Evolutionary conservation across 2,329 filamentous ascomycete genomes (phyloP), one percentile per base, ranked within the genome.

Genomic region (Botrytis medusae): DNA sequence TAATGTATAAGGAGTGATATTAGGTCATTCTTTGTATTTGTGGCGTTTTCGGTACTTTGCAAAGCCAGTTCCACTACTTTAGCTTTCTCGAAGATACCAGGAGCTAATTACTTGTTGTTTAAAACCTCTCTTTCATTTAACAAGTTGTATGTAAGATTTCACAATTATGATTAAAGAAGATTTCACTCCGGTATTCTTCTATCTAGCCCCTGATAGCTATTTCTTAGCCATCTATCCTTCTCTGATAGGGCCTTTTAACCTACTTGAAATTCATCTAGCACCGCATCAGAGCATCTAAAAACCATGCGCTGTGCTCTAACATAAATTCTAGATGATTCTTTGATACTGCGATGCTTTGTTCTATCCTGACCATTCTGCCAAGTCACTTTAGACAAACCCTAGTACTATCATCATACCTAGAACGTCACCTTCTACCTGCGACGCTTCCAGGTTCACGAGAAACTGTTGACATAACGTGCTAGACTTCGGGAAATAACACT

Each of bases 201-300:
- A 29, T 7, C n/a, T 16, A 18, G n/a, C 4, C 2, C 6, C 2
- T 18, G 0, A 6, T 9, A 29, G 14, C 51, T 29, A 29, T 25
- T 0, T 54, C 2, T 0, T 3, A 7, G 5, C 5, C 14, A n/a
- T 29, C 20, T n/a, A 4, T 0, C 8, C 2, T 0, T 12, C 4
- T 2, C 8, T n/a, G 4, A 2, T 2, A 18, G 5, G 6, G 16
- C 7, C 2, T n/a, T 2, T 18, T 6, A 16, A 1, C 32, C 25
- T n/a, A 7, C n/a, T 37, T 2, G 1, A 29, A 7, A 34, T 1
- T 40, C 12, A 14, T 8, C 20, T 8, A 29, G 0, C 16, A 12
- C 25, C 25, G 1, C 5, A n/a, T 2, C 7, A 40, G 4, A 51
- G 16, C 6, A 5, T 54, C 14, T 12, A 14, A 40, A 14, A 29